Conservation (phyloP, 192 early-diverging fungal genomes). For the Radiomyces spectabilis region DNA sequence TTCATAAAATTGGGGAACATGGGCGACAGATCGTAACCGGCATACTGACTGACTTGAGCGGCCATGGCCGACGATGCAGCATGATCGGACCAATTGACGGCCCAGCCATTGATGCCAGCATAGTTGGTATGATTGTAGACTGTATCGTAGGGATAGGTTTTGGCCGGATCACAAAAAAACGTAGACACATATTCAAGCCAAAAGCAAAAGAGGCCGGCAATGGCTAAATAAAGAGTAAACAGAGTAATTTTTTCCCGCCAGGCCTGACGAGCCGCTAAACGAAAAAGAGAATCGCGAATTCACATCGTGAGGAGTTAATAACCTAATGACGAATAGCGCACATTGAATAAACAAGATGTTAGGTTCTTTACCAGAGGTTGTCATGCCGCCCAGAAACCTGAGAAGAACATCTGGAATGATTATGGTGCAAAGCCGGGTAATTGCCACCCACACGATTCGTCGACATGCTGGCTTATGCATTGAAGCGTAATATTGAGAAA, state of each 20-base stretch:
- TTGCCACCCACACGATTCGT: conserved; percentile 1
- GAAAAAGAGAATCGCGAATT: not conserved
- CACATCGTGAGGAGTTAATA: not conserved
- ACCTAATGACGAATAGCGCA: not conserved
- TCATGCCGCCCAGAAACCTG: no score
- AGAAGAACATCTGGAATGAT: no score
- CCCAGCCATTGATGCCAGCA: conserved; percentile 20
- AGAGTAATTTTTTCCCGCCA: conserved; percentile 30
- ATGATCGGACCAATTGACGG: conserved; percentile 14
- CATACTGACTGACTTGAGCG: conserved; percentile 10
- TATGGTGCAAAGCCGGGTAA: conserved; percentile 7
- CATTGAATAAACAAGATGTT: not conserved
- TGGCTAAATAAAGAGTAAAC: conserved; percentile 2
- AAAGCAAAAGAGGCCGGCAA: conserved; percentile 17
- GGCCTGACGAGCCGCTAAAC: conserved; percentile 12
- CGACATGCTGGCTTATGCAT: not conserved
- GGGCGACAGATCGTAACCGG: conserved; percentile 23
- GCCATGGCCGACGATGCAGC: conserved; percentile 7
- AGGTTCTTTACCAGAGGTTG: no score
- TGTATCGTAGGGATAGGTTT: conserved; percentile 5
- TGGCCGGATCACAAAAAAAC: conserved; percentile 26
- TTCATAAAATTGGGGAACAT: conserved; percentile 28
- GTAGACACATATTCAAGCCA: conserved; percentile 26
- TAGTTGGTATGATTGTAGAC: conserved; percentile 1
- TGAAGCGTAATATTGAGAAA: no score